Base-by-base conservation (phyloP, 2,329 filamentous ascomycete genomes). In the Fusarium begoniae region DNA sequence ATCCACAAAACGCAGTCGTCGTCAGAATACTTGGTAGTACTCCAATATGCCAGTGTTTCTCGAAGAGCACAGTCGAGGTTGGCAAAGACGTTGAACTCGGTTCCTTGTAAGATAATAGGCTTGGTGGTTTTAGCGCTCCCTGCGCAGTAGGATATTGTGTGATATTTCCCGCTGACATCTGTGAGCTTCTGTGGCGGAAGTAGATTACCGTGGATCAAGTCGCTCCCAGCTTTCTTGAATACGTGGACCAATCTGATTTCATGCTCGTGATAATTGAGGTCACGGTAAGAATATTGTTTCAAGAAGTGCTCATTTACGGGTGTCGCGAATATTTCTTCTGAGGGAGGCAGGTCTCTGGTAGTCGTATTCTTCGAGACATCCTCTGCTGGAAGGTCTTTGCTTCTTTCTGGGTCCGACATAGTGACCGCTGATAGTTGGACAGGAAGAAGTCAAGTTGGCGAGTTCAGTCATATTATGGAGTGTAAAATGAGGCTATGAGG, bases 201-300 rank as follows among this genome's bases (percentile, higher is more conserved):
- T 0, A 55, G 4, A 3, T 24, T 14, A 1, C 37, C 8, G 15
- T 11, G 8, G 22, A 55, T 43, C 11, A 43, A 24, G 3, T 43
- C 26, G 11, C 6, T 24, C 3, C 37, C 53, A 2, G 26, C 0
- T 24, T 30, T 30, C 15, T 30, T 14, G 12, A 55, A 43, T 1
- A 43, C 3, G 7, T 30, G 53, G 6, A 55, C 15, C 20, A 55
- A 17, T 55, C 53, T 55, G 11, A 55, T 43, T 30, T 41, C 53
- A 18, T 55, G 26, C 17, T 30, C 11, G 2, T 6, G 8, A n/a
- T 3, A 17, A 11, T 41, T 22, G 8, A 43, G 26, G 2, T 30
- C 37, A 0, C 1, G 14, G 2, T 55, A 55, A 1, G 53, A 15
- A 6, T 30, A 8, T 2, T 43, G 14, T 0, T 2, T 10, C 20